Conservation (phyloP, 805 yeast genomes). For the Suhomyces prunicola region DNA sequence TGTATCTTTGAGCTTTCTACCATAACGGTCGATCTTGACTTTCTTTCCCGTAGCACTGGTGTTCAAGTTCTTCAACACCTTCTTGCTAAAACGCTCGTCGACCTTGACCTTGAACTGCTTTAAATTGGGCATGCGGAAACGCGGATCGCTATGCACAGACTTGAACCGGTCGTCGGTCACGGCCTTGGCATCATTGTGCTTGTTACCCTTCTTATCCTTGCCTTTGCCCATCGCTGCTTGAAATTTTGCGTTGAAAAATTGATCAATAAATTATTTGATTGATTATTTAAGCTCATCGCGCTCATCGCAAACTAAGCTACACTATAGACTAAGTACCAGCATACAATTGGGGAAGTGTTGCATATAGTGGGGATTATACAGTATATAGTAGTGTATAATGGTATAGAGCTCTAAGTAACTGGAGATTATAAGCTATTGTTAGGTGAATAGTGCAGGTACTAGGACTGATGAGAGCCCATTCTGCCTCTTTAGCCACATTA, state of each 20-base stretch:
- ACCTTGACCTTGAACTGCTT: conserved; percentile 71
- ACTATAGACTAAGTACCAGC: too few relatives aligned
- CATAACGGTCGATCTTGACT: conserved; percentile 80
- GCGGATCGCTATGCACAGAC: conserved; percentile 79
- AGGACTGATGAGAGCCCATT: too few relatives aligned
- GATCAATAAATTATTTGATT: background rate
- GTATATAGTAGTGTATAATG: too few relatives aligned
- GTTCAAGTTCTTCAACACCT: conserved; percentile 52
- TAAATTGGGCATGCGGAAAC: conserved; percentile 73
- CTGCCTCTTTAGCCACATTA: too few relatives aligned
- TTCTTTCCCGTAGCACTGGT: conserved; percentile 48
- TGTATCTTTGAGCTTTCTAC: conserved; percentile 57
- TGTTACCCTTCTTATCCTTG: background rate
- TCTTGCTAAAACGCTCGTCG: conserved; percentile 78
- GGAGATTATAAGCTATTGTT: too few relatives aligned
- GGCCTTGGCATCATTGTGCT: conserved; percentile 15
- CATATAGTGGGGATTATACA: too few relatives aligned
- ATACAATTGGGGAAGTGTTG: too few relatives aligned
- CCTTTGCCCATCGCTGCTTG: background rate
- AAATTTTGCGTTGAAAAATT: background rate
- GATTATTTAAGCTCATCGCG: background rate
- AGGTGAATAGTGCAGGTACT: too few relatives aligned
- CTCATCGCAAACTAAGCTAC: background rate
- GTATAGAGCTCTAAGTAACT: too few relatives aligned
- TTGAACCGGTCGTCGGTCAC: conserved; percentile 76